These are phyloP conservation scores for Trametes versicolor DNA, from an alignment of 1,284 basidiomycete genomes.

Conservation along the genomic window DNA sequence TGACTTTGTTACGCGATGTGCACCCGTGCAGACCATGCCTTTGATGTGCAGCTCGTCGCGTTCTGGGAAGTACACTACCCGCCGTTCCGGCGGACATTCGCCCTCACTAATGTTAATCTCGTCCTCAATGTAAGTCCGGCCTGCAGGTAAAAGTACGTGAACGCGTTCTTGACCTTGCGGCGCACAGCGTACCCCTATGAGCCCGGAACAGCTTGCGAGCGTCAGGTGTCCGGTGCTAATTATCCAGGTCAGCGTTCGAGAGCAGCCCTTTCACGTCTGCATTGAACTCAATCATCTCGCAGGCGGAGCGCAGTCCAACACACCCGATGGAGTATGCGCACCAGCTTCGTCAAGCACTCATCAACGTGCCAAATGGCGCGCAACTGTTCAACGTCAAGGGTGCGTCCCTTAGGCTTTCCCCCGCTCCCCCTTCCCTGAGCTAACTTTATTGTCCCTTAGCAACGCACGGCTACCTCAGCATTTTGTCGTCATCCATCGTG, in stretches of 20 bases:
- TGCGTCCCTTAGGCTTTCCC: slow-evolving; percentile 37
- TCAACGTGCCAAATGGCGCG: slow-evolving; percentile 57
- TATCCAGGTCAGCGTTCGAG: slow-evolving; percentile 63
- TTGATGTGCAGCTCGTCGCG: slow-evolving; percentile 59
- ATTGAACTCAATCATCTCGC: slow-evolving; percentile 5
- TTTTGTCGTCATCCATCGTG: slow-evolving; percentile 67
- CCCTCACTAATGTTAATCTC: slow-evolving; percentile 63
- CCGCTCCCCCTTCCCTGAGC: neutral
- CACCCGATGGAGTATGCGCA: slow-evolving; percentile 69
- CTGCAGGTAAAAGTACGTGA: neutral
- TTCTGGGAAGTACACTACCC: slow-evolving; percentile 69
- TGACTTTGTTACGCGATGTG: slow-evolving; percentile 12
- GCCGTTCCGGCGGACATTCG: slow-evolving; percentile 59
- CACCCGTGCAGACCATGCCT: neutral
- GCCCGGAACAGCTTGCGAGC: slow-evolving; percentile 54
- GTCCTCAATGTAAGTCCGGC: slow-evolving; percentile 62
- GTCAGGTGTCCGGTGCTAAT: slow-evolving; percentile 73
- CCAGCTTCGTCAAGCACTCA: slow-evolving; percentile 56
- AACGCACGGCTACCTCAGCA: slow-evolving; percentile 57
- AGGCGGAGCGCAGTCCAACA: slow-evolving; percentile 70
- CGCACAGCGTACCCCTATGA: slow-evolving; percentile 62
- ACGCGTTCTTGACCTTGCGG: neutral
- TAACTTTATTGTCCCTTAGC: slow-evolving; percentile 46
- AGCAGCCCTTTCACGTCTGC: neutral
- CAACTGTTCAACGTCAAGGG: slow-evolving; percentile 73